Evolutionary conservation across 305 asterid species (phyloP).

Genomic region (Rubia peregrina): DNA sequence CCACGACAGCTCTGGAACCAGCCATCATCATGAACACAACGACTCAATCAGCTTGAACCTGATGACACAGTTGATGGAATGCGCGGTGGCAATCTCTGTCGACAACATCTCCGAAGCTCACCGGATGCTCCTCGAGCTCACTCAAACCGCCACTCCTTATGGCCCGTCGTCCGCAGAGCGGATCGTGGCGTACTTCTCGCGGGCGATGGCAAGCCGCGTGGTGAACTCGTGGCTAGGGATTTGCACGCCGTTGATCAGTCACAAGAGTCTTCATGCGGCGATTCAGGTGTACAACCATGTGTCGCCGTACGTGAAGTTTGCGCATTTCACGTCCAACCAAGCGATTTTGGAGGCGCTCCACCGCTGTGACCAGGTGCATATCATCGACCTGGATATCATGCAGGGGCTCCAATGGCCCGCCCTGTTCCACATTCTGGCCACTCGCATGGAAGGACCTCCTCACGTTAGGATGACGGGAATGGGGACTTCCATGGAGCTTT

Average conservation of each 20-base stretch:
- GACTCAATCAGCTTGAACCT: slow-evolving; percentile 38
- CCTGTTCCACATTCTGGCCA: slow-evolving; percentile 61
- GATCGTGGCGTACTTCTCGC: slow-evolving; percentile 60
- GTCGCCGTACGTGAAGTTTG: slow-evolving; percentile 60
- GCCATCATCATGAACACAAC: neutral
- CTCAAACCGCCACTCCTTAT: slow-evolving; percentile 57
- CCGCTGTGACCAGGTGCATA: slow-evolving; percentile 41
- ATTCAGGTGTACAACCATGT: slow-evolving; percentile 58
- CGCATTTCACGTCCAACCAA: slow-evolving; percentile 71
- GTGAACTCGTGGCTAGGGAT: slow-evolving; percentile 69
- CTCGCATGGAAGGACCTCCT: slow-evolving; percentile 66
- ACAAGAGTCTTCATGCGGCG: slow-evolving; percentile 32
- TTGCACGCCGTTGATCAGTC: slow-evolving; percentile 39
- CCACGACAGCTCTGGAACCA: slow-evolving; percentile 23
- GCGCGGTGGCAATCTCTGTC: slow-evolving; percentile 67
- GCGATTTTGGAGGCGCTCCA: slow-evolving; percentile 65
- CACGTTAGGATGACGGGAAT: slow-evolving; percentile 59
- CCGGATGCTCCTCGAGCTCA: slow-evolving; percentile 51
- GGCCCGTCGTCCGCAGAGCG: slow-evolving; percentile 54
- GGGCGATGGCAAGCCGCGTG: slow-evolving; percentile 64
- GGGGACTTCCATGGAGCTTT: slow-evolving; percentile 41
- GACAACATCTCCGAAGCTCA: slow-evolving; percentile 67
- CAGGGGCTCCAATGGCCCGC: slow-evolving; percentile 91
- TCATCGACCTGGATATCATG: slow-evolving; percentile 68
- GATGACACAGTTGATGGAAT: slow-evolving; percentile 48